These are phyloP conservation scores for Micractinium conductrix DNA, from an alignment of 139 green algal genomes.

Conservation along the genomic window DNA sequence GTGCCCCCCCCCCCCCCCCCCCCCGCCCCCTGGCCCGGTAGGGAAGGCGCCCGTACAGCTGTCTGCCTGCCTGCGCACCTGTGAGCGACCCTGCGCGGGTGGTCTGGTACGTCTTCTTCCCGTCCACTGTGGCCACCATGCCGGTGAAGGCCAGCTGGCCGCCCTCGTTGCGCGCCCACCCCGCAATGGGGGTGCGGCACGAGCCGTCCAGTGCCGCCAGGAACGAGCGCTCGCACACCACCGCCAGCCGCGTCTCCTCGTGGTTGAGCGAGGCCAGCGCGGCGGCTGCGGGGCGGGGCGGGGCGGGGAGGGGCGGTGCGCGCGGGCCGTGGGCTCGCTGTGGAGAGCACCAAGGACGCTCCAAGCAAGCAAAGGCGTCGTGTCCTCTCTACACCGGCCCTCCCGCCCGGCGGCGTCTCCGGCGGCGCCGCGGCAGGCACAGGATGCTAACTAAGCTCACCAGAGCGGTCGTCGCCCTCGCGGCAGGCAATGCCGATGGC, in stretches of 20 bases:
- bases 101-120: conserved; percentile 81
- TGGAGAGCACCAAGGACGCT: too few relatives aligned
- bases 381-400: too few relatives aligned
- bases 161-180: conserved; percentile 57
- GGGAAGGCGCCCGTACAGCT: too few relatives aligned
- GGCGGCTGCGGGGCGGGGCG: conserved; percentile 38
- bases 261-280: conserved; percentile 94
- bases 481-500: conserved; percentile 99
- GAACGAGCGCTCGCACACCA: conserved; percentile 96
- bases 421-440: too few relatives aligned
- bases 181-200: conserved; percentile 98
- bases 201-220: conserved; percentile 95
- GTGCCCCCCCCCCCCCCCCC: too few relatives aligned
- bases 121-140: conserved; percentile 90
- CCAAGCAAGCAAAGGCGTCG: too few relatives aligned
- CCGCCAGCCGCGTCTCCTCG: conserved; percentile 95
- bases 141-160: conserved; percentile 89
- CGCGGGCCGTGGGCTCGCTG: not conserved
- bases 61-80: too few relatives aligned
- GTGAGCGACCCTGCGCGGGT: conserved; percentile 55
- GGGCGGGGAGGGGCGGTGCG: too few relatives aligned
- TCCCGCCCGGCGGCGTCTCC: too few relatives aligned
- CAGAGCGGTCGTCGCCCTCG: conserved; percentile 74
- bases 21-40: too few relatives aligned
- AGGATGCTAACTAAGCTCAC: too few relatives aligned